A percentile compares a stretch with the other conserved stretches of the same genome.
Conservation (phyloP, 2,329 filamentous ascomycete species). For the Cladosporium velox region DNA sequence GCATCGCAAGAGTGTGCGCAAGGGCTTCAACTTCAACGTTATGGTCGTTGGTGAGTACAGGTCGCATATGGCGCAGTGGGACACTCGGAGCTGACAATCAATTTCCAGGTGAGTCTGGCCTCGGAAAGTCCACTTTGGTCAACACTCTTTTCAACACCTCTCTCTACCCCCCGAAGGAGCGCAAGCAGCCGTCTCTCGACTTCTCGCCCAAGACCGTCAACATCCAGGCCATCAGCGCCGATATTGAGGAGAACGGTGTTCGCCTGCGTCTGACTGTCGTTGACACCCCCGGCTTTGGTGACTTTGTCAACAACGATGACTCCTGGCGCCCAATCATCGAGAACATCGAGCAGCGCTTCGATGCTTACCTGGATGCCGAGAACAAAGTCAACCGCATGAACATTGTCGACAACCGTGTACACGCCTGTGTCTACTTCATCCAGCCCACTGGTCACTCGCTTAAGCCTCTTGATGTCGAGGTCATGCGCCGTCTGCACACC, state of each 20-base stretch:
- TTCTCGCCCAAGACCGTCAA: constrained; percentile 85
- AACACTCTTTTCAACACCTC: constrained; percentile 99
- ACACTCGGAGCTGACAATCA: constrained; percentile 22
- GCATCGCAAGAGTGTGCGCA: constrained; percentile 99
- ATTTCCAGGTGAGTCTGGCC: constrained; percentile 85
- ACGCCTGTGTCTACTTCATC: constrained; percentile 99
- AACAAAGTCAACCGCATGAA: constrained; percentile 99
- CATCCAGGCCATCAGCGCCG: constrained; percentile 57
- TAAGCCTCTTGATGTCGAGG: constrained; percentile 98
- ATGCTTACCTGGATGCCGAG: constrained; percentile 97
- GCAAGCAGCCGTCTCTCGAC: constrained; percentile 93
- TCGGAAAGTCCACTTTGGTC: constrained; percentile 98
- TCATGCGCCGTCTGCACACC: constrained; percentile 98
- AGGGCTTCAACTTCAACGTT: constrained; percentile 99
- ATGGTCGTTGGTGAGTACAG: constrained; percentile 93
- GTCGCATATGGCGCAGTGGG: not conserved
- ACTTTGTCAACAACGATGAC: constrained; percentile 99
- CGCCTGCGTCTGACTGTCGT: constrained; percentile 95
- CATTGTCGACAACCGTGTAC: constrained; percentile 98
- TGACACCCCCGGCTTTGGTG: constrained; percentile 95
- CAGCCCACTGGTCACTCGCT: constrained; percentile 97
- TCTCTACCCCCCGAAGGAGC: constrained; percentile 97
- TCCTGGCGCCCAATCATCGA: constrained; percentile 99
- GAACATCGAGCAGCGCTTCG: constrained; percentile 99
- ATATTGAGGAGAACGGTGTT: constrained; percentile 96